A percentile compares a stretch with the other conserved stretches of the same genome.
Evolutionary conservation across 1,139 yeast genomes (phyloP).

Genomic region (Diutina neorugosa): DNA sequence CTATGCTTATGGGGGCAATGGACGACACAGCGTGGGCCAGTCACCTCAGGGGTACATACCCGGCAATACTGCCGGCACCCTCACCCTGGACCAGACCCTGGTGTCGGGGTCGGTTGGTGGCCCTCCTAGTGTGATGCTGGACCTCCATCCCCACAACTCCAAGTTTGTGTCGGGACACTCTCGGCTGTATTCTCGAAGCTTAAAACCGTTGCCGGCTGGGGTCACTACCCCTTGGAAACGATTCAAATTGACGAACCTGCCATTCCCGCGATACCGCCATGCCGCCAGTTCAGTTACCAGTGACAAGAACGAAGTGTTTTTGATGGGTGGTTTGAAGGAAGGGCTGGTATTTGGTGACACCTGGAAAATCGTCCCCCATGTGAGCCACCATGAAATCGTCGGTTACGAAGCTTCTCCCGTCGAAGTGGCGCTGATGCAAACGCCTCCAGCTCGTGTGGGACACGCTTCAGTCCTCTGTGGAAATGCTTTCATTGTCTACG

Average conservation of each 20-base stretch:
- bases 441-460: constrained; percentile 95
- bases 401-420: constrained; percentile 49
- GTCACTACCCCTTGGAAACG: constrained; percentile 61
- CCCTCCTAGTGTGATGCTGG: neutral
- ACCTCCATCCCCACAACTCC: neutral
- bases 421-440: constrained; percentile 37
- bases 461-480: constrained; percentile 91
- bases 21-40: neutral
- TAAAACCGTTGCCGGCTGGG: neutral
- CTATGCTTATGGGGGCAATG: neutral
- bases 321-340: constrained; percentile 93
- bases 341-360: constrained; percentile 91
- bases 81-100: neutral
- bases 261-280: constrained; percentile 92
- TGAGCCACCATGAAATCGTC: constrained; percentile 14
- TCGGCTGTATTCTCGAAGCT: neutral
- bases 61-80: neutral
- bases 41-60: constrained; percentile 7
- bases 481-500: constrained; percentile 88
- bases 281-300: constrained; percentile 69
- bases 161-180: neutral
- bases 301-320: constrained; percentile 70
- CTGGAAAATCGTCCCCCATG: constrained; percentile 58
- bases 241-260: constrained; percentile 59
- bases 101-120: neutral